phyloP scores from a whole-genome alignment of 2,329 filamentous ascomycete genomes.

The Colletotrichum sp. region DNA sequence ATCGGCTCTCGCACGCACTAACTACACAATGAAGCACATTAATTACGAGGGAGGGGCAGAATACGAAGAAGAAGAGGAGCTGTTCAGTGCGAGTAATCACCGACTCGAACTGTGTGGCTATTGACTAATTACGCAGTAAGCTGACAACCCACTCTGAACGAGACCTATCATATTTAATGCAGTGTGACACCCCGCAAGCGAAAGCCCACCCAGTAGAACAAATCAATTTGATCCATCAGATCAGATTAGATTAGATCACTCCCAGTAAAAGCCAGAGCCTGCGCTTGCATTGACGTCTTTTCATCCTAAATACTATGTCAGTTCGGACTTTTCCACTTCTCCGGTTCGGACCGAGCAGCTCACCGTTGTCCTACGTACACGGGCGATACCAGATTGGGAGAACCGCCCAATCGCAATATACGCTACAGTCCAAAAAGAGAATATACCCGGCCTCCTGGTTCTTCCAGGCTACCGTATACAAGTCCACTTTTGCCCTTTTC shows the following conservation, averaged over 20 bases:
- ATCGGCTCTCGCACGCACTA: neutral
- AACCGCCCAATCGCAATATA: neutral
- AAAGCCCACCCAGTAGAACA: neutral
- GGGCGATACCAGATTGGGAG: neutral
- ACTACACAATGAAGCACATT: neutral
- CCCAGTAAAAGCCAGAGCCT: neutral
- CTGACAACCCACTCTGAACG: neutral
- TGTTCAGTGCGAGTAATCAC: neutral
- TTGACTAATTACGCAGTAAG: neutral
- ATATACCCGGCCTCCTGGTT: neutral
- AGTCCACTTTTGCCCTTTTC: neutral
- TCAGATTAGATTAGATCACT: neutral
- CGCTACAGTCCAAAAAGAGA: neutral
- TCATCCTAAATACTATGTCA: neutral
- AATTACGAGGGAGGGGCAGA: neutral
- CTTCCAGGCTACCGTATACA: neutral
- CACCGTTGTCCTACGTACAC: no score
- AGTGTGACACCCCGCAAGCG: neutral
- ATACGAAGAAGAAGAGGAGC: neutral
- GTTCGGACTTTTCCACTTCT: neutral
- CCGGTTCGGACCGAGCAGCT: neutral
- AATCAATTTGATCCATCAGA: neutral
- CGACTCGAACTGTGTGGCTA: neutral
- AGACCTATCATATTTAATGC: neutral
- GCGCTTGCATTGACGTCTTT: neutral